Base-by-base conservation (phyloP, 352 stramenopile species). In the Pythium rhizo-oryzae region DNA sequence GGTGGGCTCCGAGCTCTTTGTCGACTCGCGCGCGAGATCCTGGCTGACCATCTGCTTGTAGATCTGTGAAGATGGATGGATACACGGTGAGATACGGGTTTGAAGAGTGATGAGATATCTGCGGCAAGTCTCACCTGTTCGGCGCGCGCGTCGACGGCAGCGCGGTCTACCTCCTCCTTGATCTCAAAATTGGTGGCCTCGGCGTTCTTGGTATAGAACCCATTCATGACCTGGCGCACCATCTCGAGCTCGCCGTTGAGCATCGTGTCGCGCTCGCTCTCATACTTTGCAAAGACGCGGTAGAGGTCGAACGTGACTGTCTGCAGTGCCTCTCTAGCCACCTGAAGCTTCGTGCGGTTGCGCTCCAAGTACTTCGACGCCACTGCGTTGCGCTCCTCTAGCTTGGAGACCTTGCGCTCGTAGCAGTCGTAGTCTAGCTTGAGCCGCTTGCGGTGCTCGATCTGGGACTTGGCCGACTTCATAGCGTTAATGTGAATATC, bases 341-440 rank as follows among this genome's bases (percentile, higher is more conserved):
- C 69, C 11, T 78, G 56, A 2, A 91, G 71, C 61, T 90, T 93
- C 25, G 74, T 59, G 47, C 84, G 77, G 57, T 90, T 91, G 37
- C 80, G 75, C 47, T 92, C 79, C 47, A 91, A 67, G 8, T 79
- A 74, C 54, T 78, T 69, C 0, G 59, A 60, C 18, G 66, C 72
- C 16, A 44, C 39, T 0, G 62, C 18, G 37, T 70, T 73, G 9
- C 58, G 57, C 18, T 68, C 66, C 13, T 61, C 69, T 28, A 91
- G 76, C 25, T 67, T 75, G 41, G 55, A 59, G 8, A 91, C 67
- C 30, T 90, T 91, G 35, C 76, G 72, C 46, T 84, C 76, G 50
- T 93, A 91, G 46, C 82, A 80, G 57, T 93, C 82, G 33, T 82
- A 91, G 28, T 93, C 85, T 16, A 93, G 77, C 65, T 91, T 91